Evolutionary conservation across 2,329 filamentous ascomycete genomes (phyloP).

Genomic region (Hypocreales sp.): DNA sequence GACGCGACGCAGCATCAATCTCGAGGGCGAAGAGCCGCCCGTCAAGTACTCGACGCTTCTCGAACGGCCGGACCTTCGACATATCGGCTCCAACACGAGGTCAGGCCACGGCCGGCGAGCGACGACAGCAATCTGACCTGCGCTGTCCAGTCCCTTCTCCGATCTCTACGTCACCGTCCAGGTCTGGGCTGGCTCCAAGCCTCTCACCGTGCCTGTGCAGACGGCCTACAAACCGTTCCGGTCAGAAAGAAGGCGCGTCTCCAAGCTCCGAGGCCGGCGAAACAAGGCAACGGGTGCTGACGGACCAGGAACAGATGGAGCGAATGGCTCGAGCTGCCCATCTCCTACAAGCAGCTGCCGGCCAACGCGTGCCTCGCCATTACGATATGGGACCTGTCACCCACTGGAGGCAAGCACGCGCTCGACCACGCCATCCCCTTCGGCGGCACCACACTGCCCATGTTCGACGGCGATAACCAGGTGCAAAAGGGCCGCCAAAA

Average conservation of each 20-base stretch:
- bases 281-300: background rate
- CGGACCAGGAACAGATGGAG: constrained; percentile 62
- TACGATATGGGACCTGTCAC: constrained; percentile 88
- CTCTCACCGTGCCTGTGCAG: constrained; percentile 78
- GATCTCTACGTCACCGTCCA: constrained; percentile 90
- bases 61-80: constrained; percentile 62
- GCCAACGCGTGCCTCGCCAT: constrained; percentile 74
- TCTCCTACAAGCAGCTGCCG: constrained; percentile 71
- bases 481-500: constrained; percentile 86
- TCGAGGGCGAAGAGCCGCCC: constrained; percentile 27
- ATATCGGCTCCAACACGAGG: constrained; percentile 77
- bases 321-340: constrained; percentile 84
- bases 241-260: constrained; percentile 41
- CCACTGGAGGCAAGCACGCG: constrained; percentile 53
- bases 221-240: constrained; percentile 89
- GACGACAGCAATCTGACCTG: too few species aligned
- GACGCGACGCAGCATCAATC: constrained; percentile 22
- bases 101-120: too few species aligned
- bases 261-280: background rate
- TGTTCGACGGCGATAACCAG: constrained; percentile 91
- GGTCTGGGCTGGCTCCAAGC: constrained; percentile 91
- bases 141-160: constrained; percentile 58
- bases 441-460: constrained; percentile 75
- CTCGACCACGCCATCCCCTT: constrained; percentile 76
- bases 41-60: constrained; percentile 52